Evolutionary conservation across 2,329 filamentous ascomycete species (phyloP), one percentile per base, ranked within the genome.

Genomic region (Diaporthe australafricana): DNA sequence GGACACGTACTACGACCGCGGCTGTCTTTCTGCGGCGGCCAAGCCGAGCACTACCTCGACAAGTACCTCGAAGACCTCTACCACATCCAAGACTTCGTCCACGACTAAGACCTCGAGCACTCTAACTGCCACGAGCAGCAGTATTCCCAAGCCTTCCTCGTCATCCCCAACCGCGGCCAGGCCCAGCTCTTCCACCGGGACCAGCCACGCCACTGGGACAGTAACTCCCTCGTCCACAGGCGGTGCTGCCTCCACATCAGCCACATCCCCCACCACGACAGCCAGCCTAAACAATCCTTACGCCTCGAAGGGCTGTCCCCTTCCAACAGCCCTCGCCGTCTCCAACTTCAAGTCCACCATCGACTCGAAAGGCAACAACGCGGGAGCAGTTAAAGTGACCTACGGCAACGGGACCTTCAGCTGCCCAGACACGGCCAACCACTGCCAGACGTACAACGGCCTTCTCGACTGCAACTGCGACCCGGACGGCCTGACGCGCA

Each of bases 371-470:
- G 40, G 38, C 5, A 62, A 14, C 8, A 62, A 45, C 56, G 25
- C 40, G 6, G 40, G 14, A 16, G 30, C 25, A 35, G 56, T 62
- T 5, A 62, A 47, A 17, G 42, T 62, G 27, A 12, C 40, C 25
- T 62, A 62, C 56, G 56, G 56, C 25, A 62, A 62, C 56, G 56
- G 56, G 3, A 62, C 56, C 56, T 62, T 62, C 56, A 62, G 17
- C 17, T 62, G 56, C 40, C 56, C 56, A 0, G 52, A 55, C 52
- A 35, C 27, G 1, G 16, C 27, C 5, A 25, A 25, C 16, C 56
- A 45, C 40, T 62, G 56, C 40, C 9, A 17, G 8, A 62, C 40
- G 16, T 62, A 45, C 17, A n/a, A 45, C 40, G 56, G 56, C 17
- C 25, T 32, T 2, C 42, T 62, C 25, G 40, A 45, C 56, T 62